Evolutionary conservation across 495 filamentous ascomycete species (phyloP), one percentile per base, ranked within the genome.

Genomic region (Parmelia sp.): DNA sequence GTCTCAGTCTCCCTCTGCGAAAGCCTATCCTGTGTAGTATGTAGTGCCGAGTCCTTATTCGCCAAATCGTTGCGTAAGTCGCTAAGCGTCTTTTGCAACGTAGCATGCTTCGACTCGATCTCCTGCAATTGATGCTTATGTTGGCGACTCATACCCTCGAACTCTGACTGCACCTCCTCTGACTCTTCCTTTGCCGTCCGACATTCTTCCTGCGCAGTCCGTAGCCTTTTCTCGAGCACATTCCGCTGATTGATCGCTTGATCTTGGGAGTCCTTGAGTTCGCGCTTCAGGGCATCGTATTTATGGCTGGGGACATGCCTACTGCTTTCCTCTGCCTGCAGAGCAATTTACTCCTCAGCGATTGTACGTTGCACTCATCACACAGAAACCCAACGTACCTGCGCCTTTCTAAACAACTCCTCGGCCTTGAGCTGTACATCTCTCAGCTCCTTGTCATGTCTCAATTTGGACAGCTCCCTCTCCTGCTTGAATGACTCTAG

Each of bases 401-500:
- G 91, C 42, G 89, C 89, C 68, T 86, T 87, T 65, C 87, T 82
- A 73, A 90, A 94, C 67, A 96, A 91, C 11, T 90, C 86, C 67
- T 96, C 92, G 19, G 86, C 85, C 66, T 86, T 89, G 35, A 83
- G 75, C 69, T 89, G 86, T 6, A 85, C 77, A 27, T 92, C 89
- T 51, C 91, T 82, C 27, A 95, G 72, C 68, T 96, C 92, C 68
- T 91, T 89, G 62, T 95, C 90, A 69, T 90, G 87, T 61, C 88
- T 84, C 15, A 96, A 75, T 4, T 79, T 81, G 59, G 85, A 76
- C 57, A 96, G 77, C 47, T 95, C 92, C 66, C 90, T 86, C 72
- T 97, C 94, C 61, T 96, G 90, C 66, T 91, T 92, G 65, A 90
- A 78, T 15, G 82, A 78, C 71, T 93, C 81, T 40, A 90, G 71